Evolutionary conservation across 768 basidiomycete genomes (phyloP).

Genomic region (Boletus rubroflammeus): DNA sequence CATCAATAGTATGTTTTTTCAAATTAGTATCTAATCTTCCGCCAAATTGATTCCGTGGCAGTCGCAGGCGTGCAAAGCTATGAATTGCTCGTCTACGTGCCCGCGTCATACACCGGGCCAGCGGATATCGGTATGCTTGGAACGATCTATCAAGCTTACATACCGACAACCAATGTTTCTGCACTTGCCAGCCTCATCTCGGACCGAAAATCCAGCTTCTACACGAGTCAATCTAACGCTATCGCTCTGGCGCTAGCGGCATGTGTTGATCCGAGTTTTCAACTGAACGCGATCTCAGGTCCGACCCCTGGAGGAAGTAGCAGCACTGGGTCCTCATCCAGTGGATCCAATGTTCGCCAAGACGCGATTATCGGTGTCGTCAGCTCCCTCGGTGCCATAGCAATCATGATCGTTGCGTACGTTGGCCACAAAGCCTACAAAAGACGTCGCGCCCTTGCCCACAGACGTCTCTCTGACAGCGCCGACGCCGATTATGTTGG

Average conservation of each 20-base stretch:
- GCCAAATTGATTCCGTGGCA: constrained; percentile 34
- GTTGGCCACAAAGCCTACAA: constrained; percentile 69
- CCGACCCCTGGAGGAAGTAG: constrained; percentile 30
- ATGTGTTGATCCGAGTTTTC: constrained; percentile 68
- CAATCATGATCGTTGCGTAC: constrained; percentile 66
- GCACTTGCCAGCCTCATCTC: constrained; percentile 64
- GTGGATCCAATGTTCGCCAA: constrained; percentile 45
- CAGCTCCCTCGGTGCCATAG: constrained; percentile 73
- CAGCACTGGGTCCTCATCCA: constrained; percentile 22
- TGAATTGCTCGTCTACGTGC: constrained; percentile 69
- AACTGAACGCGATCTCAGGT: constrained; percentile 46
- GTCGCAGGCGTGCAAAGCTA: constrained; percentile 41
- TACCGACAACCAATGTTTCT: constrained; percentile 54
- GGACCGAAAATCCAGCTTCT: constrained; percentile 58
- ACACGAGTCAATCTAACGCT: constrained; percentile 43
- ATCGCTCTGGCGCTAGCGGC: constrained; percentile 56
- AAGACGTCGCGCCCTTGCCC: constrained; percentile 63
- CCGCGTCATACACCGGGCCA: constrained; percentile 48
- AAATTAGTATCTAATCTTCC: background rate
- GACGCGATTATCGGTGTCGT: constrained; percentile 93
- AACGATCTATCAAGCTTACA: constrained; percentile 71
- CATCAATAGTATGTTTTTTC: constrained; percentile 36
- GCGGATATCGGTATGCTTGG: constrained; percentile 48
- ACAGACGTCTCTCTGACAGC: constrained; percentile 67
- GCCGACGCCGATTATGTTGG: constrained; percentile 30